Conservation (phyloP, 176 grass and related monocot species). For the Puccinellia tenuiflora region DNA sequence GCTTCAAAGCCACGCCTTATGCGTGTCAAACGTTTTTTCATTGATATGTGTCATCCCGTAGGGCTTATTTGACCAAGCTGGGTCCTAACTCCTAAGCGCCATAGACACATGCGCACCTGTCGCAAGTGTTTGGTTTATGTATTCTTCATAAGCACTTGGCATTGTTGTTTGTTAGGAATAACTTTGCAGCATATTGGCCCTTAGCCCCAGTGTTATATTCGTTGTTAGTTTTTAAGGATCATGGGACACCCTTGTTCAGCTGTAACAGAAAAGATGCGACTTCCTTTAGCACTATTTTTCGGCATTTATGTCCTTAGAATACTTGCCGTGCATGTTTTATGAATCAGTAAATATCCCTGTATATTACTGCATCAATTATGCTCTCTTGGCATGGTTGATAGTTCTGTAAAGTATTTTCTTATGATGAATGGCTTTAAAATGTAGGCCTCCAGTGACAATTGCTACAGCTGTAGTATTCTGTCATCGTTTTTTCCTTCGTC, state of each 20-base stretch:
- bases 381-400: not conserved
- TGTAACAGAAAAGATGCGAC: not conserved
- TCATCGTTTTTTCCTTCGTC: constrained; percentile 91
- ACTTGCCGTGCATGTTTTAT: not conserved
- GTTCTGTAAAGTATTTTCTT: not conserved
- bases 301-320: not conserved
- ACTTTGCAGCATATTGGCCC: not conserved
- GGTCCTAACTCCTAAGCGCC: not conserved
- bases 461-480: constrained; percentile 87
- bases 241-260: not conserved
- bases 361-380: constrained; percentile 5
- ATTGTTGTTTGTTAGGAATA: not conserved
- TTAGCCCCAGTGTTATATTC: not conserved
- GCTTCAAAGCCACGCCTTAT: not conserved
- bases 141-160: not conserved
- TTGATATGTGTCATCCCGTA: not conserved
- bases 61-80: not conserved
- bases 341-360: not conserved
- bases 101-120: not conserved
- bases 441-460: constrained; percentile 89
- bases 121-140: not conserved
- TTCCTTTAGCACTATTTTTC: not conserved
- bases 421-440: constrained; percentile 25
- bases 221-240: not conserved
- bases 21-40: not conserved